phyloP scores from a whole-genome alignment of 371 early-diverging fungal species.

The Mortierella sp. region DNA sequence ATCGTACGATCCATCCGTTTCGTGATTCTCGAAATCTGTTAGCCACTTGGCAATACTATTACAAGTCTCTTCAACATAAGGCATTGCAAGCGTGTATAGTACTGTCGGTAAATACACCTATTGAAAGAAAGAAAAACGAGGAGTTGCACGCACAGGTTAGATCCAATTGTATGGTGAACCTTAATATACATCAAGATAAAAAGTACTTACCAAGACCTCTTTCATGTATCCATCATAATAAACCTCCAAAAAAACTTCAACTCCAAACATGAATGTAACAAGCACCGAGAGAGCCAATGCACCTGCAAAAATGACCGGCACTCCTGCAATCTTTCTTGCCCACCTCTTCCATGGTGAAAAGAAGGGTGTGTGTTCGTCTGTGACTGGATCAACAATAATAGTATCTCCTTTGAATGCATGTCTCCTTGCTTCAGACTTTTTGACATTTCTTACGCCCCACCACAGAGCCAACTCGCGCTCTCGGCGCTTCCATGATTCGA shows the following conservation, averaged over 20 bases:
- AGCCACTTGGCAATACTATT: conserved; percentile 69
- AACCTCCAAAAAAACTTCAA: conserved; percentile 83
- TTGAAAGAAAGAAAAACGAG: neutral
- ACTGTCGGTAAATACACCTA: conserved; percentile 81
- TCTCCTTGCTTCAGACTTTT: conserved; percentile 69
- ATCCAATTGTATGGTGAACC: neutral
- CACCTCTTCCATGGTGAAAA: conserved; percentile 78
- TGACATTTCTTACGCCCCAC: conserved; percentile 82
- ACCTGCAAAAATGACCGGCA: conserved; percentile 73
- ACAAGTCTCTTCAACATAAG: conserved; percentile 76
- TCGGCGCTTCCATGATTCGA: conserved; percentile 83
- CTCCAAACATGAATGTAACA: conserved; percentile 74
- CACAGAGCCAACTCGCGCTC: conserved; percentile 74
- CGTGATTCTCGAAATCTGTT: conserved; percentile 86
- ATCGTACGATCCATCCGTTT: conserved; percentile 78
- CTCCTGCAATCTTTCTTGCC: conserved; percentile 65
- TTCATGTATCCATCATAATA: conserved; percentile 82
- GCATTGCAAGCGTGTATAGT: conserved; percentile 77
- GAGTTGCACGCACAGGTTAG: neutral
- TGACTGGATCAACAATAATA: conserved; percentile 71
- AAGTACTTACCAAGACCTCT: conserved; percentile 32
- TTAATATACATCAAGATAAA: neutral
- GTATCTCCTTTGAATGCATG: conserved; percentile 76
- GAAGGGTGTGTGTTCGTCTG: conserved; percentile 77
- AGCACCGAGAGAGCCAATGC: conserved; percentile 72